Base-by-base conservation (phyloP, 768 basidiomycete species). In the Leucocoprinus birnbaumii region DNA sequence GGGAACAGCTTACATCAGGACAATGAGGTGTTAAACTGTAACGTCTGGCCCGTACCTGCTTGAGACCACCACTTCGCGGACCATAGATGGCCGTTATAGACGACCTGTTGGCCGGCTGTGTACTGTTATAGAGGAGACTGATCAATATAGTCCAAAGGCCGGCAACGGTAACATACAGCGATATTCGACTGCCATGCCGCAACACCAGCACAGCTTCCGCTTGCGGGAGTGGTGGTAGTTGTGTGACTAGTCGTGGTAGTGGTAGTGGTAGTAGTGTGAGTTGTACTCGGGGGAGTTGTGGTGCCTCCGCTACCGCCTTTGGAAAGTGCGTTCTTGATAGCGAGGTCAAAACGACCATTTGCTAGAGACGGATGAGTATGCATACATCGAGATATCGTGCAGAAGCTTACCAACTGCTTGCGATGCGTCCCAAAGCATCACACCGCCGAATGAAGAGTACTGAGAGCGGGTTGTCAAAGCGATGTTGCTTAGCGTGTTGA, bases 381-480 rank as follows among this genome's bases (percentile, higher is more conserved):
- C 24, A 24, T 10, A 46, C 19, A 31, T 22, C 19, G 13, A 3
- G 35, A 6, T 18, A 18, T 18, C 1, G 5, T 16, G 14, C 31
- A 27, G 48, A 31, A 14, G 8, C 60, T 25, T 38, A 73, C 73
- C 77, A 54, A 66, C 70, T 8, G 71, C 73, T 46, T 73, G 73
- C 8, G 71, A 73, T 9, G 65, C 70, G 57, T 73, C 73, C 73
- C 72, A 74, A 27, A 75, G 63, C 73, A 74, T 71, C 27, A 80
- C 66, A 34, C 82, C 82, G 10, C 80, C 81, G 60, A 84, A 83
- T 14, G 79, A 80, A 7, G 80, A 76, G 62, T 72, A 84, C 53
- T 75, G 66, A 26, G 70, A 62, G 27, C 73, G 71, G 3, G 75
- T 79, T 41, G 70, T 61, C 41, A 62, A 59, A 1, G 74, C 72